Conservation (phyloP, 1,284 basidiomycete species). For the Anthracocystis setariae region DNA sequence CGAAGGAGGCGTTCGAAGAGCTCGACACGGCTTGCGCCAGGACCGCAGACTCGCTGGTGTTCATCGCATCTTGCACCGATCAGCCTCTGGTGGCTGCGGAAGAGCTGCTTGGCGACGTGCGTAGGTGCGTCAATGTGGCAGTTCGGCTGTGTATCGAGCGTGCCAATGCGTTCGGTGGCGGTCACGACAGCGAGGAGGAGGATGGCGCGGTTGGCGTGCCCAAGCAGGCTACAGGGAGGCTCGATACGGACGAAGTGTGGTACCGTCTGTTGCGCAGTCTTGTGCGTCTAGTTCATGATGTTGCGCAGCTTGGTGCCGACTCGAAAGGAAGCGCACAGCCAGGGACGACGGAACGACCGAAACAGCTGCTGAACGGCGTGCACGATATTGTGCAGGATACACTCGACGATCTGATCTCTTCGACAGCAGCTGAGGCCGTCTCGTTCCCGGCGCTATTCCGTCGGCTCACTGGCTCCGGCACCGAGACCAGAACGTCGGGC, state of each 20-base stretch:
- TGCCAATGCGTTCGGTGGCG: constrained; percentile 33
- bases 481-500: constrained; percentile 67
- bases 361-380: constrained; percentile 26
- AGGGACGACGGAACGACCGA: background rate
- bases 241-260: constrained; percentile 86
- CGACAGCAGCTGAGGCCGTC: constrained; percentile 81
- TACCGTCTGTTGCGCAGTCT: constrained; percentile 83
- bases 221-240: background rate
- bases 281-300: constrained; percentile 78
- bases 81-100: constrained; percentile 7
- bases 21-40: constrained; percentile 59
- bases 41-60: constrained; percentile 33
- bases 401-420: constrained; percentile 83
- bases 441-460: constrained; percentile 93
- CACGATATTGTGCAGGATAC: constrained; percentile 82
- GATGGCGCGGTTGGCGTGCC: background rate
- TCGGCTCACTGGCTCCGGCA: constrained; percentile 73
- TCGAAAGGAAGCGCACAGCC: background rate
- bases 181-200: constrained; percentile 44
- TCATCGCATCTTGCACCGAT: constrained; percentile 7
- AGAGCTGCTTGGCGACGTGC: constrained; percentile 30
- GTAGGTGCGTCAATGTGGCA: constrained; percentile 40
- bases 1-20: constrained; percentile 70
- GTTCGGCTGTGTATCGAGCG: constrained; percentile 47
- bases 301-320: constrained; percentile 18